Evolutionary conservation across 1,284 basidiomycete species (phyloP).

Genomic region (Papiliotrema laurentii): DNA sequence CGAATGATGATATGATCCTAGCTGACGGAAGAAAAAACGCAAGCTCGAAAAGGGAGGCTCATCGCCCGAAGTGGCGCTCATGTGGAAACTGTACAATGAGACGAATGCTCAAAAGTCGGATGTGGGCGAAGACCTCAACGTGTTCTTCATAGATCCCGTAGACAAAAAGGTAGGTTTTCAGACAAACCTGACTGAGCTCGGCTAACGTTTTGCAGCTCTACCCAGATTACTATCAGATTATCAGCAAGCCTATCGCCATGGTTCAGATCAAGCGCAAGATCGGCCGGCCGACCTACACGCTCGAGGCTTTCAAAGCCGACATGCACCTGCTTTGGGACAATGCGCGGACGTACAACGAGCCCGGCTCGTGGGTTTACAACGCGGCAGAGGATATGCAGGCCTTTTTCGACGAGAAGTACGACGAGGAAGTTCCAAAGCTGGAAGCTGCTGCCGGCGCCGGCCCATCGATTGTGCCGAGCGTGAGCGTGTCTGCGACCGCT

Average conservation of each 20-base stretch:
- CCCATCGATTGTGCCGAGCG: background rate
- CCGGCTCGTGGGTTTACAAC: constrained; percentile 77
- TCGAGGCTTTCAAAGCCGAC: constrained; percentile 70
- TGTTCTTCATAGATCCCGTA: constrained; percentile 75
- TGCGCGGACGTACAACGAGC: constrained; percentile 74
- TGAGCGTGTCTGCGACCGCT: constrained; percentile 2
- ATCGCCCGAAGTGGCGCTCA: constrained; percentile 19
- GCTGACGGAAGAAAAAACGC: constrained; percentile 33
- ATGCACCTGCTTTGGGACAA: constrained; percentile 87
- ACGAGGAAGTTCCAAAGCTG: constrained; percentile 26
- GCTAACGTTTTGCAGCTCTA: constrained; percentile 58
- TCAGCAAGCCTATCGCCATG: constrained; percentile 74
- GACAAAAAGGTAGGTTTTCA: constrained; percentile 58
- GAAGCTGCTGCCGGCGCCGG: background rate
- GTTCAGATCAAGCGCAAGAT: constrained; percentile 81
- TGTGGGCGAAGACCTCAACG: constrained; percentile 70
- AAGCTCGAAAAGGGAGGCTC: constrained; percentile 19
- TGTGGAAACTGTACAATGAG: constrained; percentile 58
- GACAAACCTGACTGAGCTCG: background rate
- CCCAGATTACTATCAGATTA: constrained; percentile 81
- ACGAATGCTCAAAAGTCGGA: constrained; percentile 47
- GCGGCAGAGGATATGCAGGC: constrained; percentile 90
- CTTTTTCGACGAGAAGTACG: constrained; percentile 61
- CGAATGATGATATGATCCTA: too few relatives aligned
- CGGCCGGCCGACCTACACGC: constrained; percentile 69